Percentiles rank a stretch among this genome's conserved stretches.
Evolutionary conservation across 495 filamentous ascomycete species (phyloP).

Genomic region (Penicillium parvum): DNA sequence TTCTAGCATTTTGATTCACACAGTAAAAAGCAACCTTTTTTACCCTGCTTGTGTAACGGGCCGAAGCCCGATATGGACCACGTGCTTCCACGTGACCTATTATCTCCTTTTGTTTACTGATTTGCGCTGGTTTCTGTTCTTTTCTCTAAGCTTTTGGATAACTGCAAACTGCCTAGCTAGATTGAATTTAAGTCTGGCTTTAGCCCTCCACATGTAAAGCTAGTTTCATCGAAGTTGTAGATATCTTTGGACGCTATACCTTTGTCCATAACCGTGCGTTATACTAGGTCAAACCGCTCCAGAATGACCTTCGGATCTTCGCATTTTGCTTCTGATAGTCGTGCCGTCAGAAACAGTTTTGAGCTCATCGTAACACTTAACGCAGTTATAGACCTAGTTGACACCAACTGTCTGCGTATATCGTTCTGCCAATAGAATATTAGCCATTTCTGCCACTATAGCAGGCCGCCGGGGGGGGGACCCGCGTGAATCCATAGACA

Average conservation of each 20-base stretch:
- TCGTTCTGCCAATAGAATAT: conserved; percentile 2
- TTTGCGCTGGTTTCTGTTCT: too few species aligned
- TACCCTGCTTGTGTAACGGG: too few species aligned
- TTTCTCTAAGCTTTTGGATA: too few species aligned
- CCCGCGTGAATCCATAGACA: conserved; percentile 6
- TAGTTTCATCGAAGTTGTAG: not conserved
- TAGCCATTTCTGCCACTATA: conserved; percentile 3
- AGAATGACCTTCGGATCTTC: conserved; percentile 3
- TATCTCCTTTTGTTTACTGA: too few species aligned
- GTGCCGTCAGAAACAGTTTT: not conserved
- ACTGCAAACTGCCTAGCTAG: too few species aligned
- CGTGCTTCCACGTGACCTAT: too few species aligned
- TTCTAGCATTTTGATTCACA: too few species aligned
- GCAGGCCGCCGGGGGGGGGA: not conserved
- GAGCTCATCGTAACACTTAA: not conserved
- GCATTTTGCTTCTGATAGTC: not conserved
- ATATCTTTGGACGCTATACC: not conserved
- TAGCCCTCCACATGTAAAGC: too few species aligned
- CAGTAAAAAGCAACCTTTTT: too few species aligned
- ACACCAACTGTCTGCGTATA: not conserved
- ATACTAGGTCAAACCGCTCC: not conserved
- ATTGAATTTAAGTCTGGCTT: too few species aligned
- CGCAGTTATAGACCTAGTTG: not conserved
- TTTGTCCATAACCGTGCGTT: not conserved
- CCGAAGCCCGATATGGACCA: too few species aligned